phyloP scores from a whole-genome alignment of 2,329 filamentous ascomycete genomes.

The Cercospora zeina region DNA sequence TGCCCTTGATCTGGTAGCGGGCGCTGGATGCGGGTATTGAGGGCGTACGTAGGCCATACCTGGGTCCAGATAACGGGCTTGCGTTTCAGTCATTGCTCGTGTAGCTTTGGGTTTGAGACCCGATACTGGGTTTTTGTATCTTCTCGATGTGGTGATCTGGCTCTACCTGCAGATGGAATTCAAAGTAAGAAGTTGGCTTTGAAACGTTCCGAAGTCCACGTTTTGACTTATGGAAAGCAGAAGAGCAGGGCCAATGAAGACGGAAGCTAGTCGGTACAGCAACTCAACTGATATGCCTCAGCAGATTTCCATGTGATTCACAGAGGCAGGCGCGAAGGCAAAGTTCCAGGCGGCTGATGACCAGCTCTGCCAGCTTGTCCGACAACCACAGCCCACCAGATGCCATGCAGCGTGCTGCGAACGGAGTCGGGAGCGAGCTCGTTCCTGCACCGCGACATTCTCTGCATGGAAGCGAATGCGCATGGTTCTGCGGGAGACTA shows the following conservation, averaged over 20 bases:
- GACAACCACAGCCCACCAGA: not conserved
- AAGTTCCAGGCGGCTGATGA: not conserved
- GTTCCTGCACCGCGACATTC: not conserved
- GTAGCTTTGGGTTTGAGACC: not conserved
- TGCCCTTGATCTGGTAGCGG: conserved; percentile 11
- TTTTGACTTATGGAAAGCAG: not conserved
- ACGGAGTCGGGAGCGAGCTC: not conserved
- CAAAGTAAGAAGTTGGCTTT: not conserved
- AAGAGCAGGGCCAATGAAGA: not conserved
- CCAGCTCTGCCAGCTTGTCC: not conserved
- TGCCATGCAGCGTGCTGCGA: conserved; percentile 4
- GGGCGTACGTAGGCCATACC: conserved; percentile 8
- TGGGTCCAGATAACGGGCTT: conserved; percentile 2
- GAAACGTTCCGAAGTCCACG: not conserved
- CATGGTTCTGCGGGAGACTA: conserved; percentile 4
- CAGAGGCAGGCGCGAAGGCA: conserved; percentile 1
- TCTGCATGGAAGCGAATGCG: conserved; percentile 9
- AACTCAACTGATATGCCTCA: not conserved
- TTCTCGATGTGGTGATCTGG: not conserved
- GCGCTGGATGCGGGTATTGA: conserved; percentile 5
- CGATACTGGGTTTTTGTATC: not conserved
- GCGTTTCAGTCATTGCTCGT: conserved; percentile 10
- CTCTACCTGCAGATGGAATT: no score
- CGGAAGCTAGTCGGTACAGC: not conserved
- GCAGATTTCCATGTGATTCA: not conserved